A percentile compares a stretch with the other conserved stretches of the same genome.
Conservation (phyloP, 305 asterid species). For the Euphrasia arctica region DNA sequence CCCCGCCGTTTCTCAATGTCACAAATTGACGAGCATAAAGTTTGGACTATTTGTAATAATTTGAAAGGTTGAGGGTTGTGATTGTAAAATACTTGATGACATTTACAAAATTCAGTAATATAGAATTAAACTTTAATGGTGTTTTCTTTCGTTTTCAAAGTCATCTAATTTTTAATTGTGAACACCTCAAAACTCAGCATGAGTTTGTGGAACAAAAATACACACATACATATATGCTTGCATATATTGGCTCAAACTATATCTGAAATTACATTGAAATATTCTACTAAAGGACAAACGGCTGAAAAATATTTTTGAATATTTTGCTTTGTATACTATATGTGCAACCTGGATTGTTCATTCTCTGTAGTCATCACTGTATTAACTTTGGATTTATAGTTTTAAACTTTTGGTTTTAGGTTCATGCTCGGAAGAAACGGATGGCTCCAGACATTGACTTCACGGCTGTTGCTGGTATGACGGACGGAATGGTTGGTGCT, state of each 20-base stretch:
- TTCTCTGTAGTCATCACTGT: conserved; percentile 13
- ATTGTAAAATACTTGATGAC: not conserved
- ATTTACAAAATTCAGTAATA: not conserved
- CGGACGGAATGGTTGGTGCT: conserved; percentile 98
- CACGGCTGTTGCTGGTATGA: conserved; percentile 81
- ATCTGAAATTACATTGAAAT: not conserved
- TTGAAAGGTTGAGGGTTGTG: not conserved
- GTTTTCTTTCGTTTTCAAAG: not conserved
- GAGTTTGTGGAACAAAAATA: not conserved
- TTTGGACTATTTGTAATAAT: not conserved
- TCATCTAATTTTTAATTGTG: not conserved
- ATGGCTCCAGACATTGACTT: conserved; percentile 94
- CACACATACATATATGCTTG: not conserved
- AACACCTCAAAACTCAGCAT: not conserved
- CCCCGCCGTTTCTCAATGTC: not conserved
- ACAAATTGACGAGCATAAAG: not conserved
- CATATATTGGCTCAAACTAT: not conserved
- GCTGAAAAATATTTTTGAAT: not conserved
- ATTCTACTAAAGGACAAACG: not conserved
- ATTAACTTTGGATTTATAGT: conserved; percentile 12
- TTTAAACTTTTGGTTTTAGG: conserved; percentile 43
- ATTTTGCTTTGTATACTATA: not conserved
- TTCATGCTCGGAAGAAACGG: conserved; percentile 94
- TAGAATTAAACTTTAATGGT: not conserved
- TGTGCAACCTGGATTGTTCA: conserved; percentile 7